Percentiles rank a stretch among this genome's conserved stretches.
These are phyloP conservation scores for Zygoascus sp. DNA, from an alignment of 1,139 yeast species.

Conservation along the genomic window DNA sequence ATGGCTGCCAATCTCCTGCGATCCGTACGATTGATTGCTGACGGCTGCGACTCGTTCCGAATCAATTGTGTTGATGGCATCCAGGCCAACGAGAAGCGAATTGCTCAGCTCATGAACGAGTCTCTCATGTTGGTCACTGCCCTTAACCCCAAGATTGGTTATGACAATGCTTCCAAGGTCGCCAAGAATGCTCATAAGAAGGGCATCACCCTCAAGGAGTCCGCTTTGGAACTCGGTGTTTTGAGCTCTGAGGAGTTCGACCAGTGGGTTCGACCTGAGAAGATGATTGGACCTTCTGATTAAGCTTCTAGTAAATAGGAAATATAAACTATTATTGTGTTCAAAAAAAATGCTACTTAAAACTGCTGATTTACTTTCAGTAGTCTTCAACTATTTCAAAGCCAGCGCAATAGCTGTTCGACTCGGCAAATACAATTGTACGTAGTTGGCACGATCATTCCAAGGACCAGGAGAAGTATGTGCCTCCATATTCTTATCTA, in stretches of 20 bases:
- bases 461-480: constrained; percentile 69
- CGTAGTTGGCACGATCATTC: constrained; percentile 72
- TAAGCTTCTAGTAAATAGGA: constrained; percentile 15
- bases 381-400: background rate
- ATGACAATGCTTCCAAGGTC: constrained; percentile 93
- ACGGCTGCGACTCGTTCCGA: constrained; percentile 86
- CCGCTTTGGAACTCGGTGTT: constrained; percentile 86
- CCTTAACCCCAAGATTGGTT: constrained; percentile 96
- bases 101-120: constrained; percentile 81
- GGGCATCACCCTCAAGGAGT: constrained; percentile 90
- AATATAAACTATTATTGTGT: background rate
- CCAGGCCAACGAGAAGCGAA: constrained; percentile 80
- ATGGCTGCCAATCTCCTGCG: constrained; percentile 85
- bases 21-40: constrained; percentile 83
- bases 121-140: constrained; percentile 98
- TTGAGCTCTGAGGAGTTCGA: constrained; percentile 82
- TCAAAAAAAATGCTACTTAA: constrained; percentile 4
- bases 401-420: constrained; percentile 79
- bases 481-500: constrained; percentile 46
- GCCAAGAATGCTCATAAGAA: constrained; percentile 98
- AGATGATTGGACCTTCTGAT: constrained; percentile 84
- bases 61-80: constrained; percentile 93
- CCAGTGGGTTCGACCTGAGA: constrained; percentile 96
- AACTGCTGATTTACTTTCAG: background rate
- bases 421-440: constrained; percentile 79